These are phyloP conservation scores for Kwoniella mangroviensis DNA, from an alignment of 768 basidiomycete species.

Conservation along the genomic window DNA sequence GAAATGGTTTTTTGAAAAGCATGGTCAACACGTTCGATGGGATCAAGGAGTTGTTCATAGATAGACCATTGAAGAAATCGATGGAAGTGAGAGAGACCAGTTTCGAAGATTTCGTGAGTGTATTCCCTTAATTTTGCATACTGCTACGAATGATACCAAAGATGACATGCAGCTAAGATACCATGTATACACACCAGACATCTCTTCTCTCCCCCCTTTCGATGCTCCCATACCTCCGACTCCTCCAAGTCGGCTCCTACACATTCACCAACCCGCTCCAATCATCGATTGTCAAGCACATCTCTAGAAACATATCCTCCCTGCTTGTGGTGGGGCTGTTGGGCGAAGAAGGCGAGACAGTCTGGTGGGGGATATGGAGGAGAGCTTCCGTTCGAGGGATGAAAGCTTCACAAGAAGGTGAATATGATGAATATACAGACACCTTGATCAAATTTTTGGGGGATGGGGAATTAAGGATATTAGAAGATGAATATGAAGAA, in stretches of 20 bases:
- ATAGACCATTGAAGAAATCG: conserved; percentile 48
- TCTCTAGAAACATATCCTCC: conserved; percentile 30
- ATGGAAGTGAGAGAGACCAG: conserved; percentile 33
- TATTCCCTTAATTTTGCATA: too few species aligned
- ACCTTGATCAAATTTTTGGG: conserved; percentile 29
- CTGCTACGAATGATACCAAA: neutral
- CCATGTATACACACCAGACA: conserved; percentile 24
- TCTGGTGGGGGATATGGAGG: conserved; percentile 54
- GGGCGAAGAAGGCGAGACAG: conserved; percentile 49
- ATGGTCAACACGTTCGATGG: conserved; percentile 40
- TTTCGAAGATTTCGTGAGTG: conserved; percentile 46
- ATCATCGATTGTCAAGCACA: conserved; percentile 27
- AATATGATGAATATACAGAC: conserved; percentile 20
- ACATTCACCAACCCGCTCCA: conserved; percentile 37
- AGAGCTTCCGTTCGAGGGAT: conserved; percentile 14
- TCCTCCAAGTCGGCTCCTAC: conserved; percentile 55
- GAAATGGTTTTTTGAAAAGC: conserved; percentile 34
- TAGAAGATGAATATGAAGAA: conserved; percentile 39
- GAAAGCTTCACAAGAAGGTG: neutral
- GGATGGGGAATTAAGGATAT: conserved; percentile 39
- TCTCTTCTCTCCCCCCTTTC: conserved; percentile 40
- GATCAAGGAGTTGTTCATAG: conserved; percentile 54
- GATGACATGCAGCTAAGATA: neutral
- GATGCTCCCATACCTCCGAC: conserved; percentile 39
- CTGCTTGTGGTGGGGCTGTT: conserved; percentile 48